Base-by-base conservation (phyloP, 805 yeast species). In the Starmerella bombicola region DNA sequence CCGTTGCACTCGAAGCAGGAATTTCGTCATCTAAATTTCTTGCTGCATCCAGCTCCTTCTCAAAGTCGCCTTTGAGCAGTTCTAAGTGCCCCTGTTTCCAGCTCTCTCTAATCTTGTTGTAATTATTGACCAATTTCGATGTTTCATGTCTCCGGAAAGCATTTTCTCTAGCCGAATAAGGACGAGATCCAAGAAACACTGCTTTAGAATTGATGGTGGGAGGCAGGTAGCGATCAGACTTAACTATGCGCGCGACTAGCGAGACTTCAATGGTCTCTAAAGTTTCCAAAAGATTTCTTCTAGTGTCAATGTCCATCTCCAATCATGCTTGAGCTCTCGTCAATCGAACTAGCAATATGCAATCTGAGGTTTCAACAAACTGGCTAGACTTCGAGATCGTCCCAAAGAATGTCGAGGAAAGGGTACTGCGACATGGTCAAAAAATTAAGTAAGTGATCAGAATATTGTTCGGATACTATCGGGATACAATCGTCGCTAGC, bases 251-350 rank as follows among this genome's bases (percentile, higher is more conserved):
- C 35, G 68, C 69, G 0, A 78, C 59, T 0, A 84, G 66, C 0
- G 83, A 83, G 22, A 60, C 52, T 52, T 86, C 93, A 3, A 88
- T 68, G 2, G 73, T 60, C 47, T 86, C 93, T 16, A 81, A 57
- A 54, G 80, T 91, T 52, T 61, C 64, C 15, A 51, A 21, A n/a
- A 9, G 21, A 16, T 35, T 24, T 30, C 21, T 30, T 26, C 22
- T 33, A 34, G 29, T 42, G 35, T 41, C 26, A 20, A 35, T 9
- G 12, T 29, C 28, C 24, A 25, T 15, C 5, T n/a, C n/a, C n/a
- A n/a, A n/a, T n/a, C n/a, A n/a, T n/a, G n/a, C n/a, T n/a, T n/a
- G n/a, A n/a, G n/a, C n/a, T n/a, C n/a, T n/a, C n/a, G n/a, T n/a
- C n/a, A n/a, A n/a, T n/a, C n/a, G n/a, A n/a, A n/a, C n/a, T n/a